Evolutionary conservation across 1,284 basidiomycete genomes (phyloP).

Genomic region (Rhodotorula mucilaginosa): DNA sequence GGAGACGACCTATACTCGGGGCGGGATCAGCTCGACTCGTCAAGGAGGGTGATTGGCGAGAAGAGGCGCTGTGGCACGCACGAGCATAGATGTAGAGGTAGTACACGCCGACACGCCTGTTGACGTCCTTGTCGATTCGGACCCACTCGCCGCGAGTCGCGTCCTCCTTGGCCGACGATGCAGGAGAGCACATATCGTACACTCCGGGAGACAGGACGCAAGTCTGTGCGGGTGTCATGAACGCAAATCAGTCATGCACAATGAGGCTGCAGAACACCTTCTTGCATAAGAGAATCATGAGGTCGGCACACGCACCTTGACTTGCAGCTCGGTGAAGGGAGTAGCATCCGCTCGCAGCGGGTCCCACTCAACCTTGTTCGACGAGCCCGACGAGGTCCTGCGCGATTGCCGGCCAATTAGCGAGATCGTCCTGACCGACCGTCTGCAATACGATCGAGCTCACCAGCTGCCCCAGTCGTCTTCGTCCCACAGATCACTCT

Average conservation of each 20-base stretch:
- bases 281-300: no score
- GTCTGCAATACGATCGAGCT: not conserved
- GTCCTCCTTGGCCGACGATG: constrained; percentile 34
- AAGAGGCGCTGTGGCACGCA: not conserved
- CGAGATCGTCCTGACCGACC: not conserved
- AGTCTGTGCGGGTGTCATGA: constrained; percentile 1
- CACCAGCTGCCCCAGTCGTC: constrained; percentile 21
- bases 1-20: constrained; percentile 27
- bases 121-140: constrained; percentile 41
- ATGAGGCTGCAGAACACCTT: no score
- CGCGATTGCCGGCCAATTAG: not conserved
- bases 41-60: not conserved
- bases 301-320: constrained; percentile 21
- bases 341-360: constrained; percentile 24
- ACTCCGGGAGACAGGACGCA: constrained; percentile 42
- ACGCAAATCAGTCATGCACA: not conserved
- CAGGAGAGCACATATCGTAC: constrained; percentile 42
- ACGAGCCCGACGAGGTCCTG: not conserved
- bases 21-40: not conserved
- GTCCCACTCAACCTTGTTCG: constrained; percentile 12
- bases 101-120: constrained; percentile 34
- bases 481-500: constrained; percentile 14
- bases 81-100: constrained; percentile 39
- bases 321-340: constrained; percentile 39
- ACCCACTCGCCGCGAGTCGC: constrained; percentile 40